These are phyloP conservation scores for Colletotrichum orchidophilum DNA, from an alignment of 2,329 filamentous ascomycete species.

Conservation along the genomic window DNA sequence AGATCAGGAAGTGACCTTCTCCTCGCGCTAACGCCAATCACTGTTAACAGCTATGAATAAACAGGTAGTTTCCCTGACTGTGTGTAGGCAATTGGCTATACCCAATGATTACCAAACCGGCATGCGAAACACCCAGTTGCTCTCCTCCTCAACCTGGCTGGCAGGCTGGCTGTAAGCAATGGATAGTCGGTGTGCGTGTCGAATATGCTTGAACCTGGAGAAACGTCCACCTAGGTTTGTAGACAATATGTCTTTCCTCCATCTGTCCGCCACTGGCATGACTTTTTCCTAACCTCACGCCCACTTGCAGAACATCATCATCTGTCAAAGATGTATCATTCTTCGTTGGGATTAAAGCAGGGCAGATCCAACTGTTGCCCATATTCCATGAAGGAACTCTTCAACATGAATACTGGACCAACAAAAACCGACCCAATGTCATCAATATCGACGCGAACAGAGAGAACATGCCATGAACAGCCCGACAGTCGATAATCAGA, in stretches of 20 bases:
- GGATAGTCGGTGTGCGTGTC: neutral
- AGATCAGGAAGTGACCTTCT: conserved; percentile 22
- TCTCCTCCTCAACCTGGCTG: no score
- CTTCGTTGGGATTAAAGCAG: conserved; percentile 23
- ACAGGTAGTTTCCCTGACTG: neutral
- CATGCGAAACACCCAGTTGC: neutral
- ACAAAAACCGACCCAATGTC: conserved; percentile 19
- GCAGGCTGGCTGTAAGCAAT: neutral
- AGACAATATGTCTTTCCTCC: conserved; percentile 3
- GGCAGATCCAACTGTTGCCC: neutral
- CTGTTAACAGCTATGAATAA: neutral
- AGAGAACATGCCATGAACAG: conserved; percentile 21
- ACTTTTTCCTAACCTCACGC: conserved; percentile 22
- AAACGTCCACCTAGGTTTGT: neutral
- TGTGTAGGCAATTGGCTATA: neutral
- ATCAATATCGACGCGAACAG: conserved; percentile 1
- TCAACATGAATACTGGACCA: neutral
- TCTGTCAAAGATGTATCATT: neutral
- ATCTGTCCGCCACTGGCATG: conserved; percentile 16
- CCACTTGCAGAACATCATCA: neutral
- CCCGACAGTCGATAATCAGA: conserved; percentile 18
- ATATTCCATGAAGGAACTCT: neutral
- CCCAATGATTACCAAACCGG: neutral
- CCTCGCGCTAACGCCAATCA: conserved; percentile 1
- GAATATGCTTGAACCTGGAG: neutral